Percentiles rank a stretch among this genome's conserved stretches.
Conservation (phyloP, 2,329 filamentous ascomycete genomes). For the Cercospora sp. region DNA sequence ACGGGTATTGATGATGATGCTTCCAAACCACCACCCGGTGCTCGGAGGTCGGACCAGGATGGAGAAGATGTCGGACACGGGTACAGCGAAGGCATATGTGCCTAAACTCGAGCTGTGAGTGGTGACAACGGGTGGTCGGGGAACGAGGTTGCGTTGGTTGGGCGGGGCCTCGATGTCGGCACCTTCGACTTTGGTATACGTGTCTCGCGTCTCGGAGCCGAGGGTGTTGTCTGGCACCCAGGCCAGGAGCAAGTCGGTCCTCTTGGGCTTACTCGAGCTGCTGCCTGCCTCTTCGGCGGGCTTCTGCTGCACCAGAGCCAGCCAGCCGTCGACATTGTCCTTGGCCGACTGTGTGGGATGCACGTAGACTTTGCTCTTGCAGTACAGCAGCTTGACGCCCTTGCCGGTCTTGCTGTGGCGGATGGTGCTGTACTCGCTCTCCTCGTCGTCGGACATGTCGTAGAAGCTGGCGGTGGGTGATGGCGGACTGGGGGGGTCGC, state of each 20-base stretch:
- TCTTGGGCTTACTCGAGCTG: constrained; percentile 48
- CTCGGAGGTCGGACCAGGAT: constrained; percentile 87
- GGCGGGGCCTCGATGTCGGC: constrained; percentile 78
- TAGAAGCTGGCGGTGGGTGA: constrained; percentile 90
- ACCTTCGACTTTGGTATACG: constrained; percentile 94
- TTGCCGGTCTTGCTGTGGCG: constrained; percentile 65
- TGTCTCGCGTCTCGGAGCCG: constrained; percentile 68
- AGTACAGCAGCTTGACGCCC: constrained; percentile 90
- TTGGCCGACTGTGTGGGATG: constrained; percentile 90
- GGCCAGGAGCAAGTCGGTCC: constrained; percentile 76
- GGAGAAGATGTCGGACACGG: constrained; percentile 86
- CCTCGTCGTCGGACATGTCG: constrained; percentile 93
- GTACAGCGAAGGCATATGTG: constrained; percentile 87
- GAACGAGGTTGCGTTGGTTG: constrained; percentile 84
- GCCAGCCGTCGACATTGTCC: constrained; percentile 93
- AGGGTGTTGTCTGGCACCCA: constrained; percentile 91
- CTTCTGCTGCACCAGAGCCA: constrained; percentile 91
- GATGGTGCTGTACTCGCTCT: constrained; percentile 92
- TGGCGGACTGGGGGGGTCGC: constrained; percentile 44
- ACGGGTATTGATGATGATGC: constrained; percentile 86
- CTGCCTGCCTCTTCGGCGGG: constrained; percentile 41
- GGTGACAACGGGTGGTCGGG: constrained; percentile 83
- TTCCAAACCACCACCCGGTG: constrained; percentile 98
- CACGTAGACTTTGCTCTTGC: constrained; percentile 98
- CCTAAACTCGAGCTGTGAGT: constrained; percentile 70